Evolutionary conservation across 2,329 filamentous ascomycete genomes (phyloP).

Genomic region (Aspergillus intermedius): DNA sequence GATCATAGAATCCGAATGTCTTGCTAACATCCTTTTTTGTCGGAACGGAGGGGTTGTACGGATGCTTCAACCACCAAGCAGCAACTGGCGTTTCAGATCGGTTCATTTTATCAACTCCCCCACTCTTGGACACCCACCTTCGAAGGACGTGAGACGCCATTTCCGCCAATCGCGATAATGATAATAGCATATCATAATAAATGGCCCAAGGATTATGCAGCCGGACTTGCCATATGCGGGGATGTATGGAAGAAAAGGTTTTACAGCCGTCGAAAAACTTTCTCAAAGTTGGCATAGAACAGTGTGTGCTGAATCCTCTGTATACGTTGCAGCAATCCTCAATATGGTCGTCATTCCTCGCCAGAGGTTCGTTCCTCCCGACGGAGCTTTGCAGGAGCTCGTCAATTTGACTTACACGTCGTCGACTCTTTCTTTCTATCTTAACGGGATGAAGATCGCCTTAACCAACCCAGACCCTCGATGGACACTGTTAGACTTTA

Average conservation of each 20-base stretch:
- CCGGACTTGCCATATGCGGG: background rate
- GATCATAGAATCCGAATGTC: too few species aligned
- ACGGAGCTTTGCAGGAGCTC: background rate
- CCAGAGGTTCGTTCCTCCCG: background rate
- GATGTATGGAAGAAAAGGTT: too few species aligned
- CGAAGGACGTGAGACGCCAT: background rate
- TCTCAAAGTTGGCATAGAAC: too few species aligned
- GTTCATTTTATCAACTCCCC: background rate
- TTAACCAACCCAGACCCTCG: slow-evolving; percentile 77
- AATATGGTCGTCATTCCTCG: background rate
- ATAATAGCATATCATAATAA: background rate
- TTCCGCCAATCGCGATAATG: background rate
- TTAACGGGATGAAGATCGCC: slow-evolving; percentile 66
- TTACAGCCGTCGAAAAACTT: too few species aligned
- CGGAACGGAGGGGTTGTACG: too few species aligned
- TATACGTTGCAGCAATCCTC: too few species aligned
- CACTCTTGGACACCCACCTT: background rate
- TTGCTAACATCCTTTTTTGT: too few species aligned
- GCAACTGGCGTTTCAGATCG: too few species aligned
- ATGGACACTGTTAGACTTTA: slow-evolving; percentile 70
- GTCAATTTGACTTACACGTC: slow-evolving; percentile 6
- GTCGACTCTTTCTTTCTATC: slow-evolving; percentile 66
- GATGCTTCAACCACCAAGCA: too few species aligned
- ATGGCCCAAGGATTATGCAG: background rate
- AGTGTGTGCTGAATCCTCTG: too few species aligned